phyloP scores from a whole-genome alignment of 352 stramenopile species.

The Discostella stelligera region DNA sequence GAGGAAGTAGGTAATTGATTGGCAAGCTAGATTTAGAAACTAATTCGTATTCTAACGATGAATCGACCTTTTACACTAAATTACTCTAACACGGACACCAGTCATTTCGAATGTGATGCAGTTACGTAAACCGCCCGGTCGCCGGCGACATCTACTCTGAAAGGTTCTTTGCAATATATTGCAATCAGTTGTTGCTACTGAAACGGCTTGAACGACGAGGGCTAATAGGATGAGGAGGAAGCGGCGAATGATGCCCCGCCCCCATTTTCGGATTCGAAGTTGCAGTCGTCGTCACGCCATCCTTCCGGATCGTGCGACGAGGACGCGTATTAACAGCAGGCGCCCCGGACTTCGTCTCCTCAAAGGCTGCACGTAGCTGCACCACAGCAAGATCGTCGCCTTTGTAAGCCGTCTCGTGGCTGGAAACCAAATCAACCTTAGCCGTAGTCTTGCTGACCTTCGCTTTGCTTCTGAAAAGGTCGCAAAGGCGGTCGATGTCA shows the following conservation, averaged over 20 bases:
- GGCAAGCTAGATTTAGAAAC: background rate
- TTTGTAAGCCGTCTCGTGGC: background rate
- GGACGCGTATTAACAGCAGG: background rate
- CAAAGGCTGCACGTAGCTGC: background rate
- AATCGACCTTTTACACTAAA: background rate
- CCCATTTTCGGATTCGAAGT: background rate
- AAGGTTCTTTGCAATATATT: background rate
- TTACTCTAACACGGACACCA: background rate
- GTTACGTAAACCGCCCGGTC: background rate
- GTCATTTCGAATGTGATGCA: background rate
- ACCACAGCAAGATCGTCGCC: background rate
- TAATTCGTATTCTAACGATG: background rate
- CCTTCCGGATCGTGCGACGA: background rate
- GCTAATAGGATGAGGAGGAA: too few species aligned
- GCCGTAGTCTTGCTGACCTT: background rate
- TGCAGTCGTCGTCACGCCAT: background rate
- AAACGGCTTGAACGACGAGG: background rate
- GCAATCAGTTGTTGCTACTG: background rate
- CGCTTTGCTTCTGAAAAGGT: constrained; percentile 73
- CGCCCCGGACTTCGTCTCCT: background rate
- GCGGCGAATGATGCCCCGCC: too few species aligned
- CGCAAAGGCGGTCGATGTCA: constrained; percentile 61
- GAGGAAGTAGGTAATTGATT: background rate
- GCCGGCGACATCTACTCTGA: background rate
- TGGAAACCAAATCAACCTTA: background rate